Percentiles rank a stretch among this genome's conserved stretches.
These are phyloP conservation scores for Austroboletus novae-zelandiae DNA, from an alignment of 1,284 basidiomycete genomes.

Conservation along the genomic window DNA sequence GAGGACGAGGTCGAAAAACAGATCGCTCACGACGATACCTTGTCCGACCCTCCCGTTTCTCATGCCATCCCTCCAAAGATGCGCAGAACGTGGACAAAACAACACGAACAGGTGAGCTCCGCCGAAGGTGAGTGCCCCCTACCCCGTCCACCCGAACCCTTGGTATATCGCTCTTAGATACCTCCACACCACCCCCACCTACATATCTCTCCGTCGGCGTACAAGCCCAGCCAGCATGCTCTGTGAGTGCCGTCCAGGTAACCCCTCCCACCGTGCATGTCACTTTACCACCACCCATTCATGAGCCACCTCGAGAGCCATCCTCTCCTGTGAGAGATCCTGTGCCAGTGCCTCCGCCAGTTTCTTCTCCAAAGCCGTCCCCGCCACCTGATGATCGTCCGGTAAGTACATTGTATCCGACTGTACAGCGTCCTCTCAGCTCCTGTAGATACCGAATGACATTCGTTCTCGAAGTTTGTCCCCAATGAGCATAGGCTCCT, in stretches of 20 bases:
- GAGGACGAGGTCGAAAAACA: slow-evolving; percentile 37
- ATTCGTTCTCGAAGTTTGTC: slow-evolving; percentile 44
- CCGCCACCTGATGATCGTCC: slow-evolving; percentile 16
- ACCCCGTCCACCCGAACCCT: slow-evolving; percentile 22
- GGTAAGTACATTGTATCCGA: slow-evolving; percentile 17
- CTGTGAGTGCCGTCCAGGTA: slow-evolving; percentile 38
- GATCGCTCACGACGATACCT: slow-evolving; percentile 38
- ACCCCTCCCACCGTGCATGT: slow-evolving; percentile 24
- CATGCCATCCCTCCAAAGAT: slow-evolving; percentile 53
- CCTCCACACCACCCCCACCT: slow-evolving; percentile 16
- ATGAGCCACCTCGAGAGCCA: slow-evolving; percentile 2
- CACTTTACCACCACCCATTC: slow-evolving; percentile 3
- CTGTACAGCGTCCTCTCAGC: slow-evolving; percentile 21
- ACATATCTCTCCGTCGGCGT: slow-evolving; percentile 35
- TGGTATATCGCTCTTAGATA: slow-evolving; percentile 30
- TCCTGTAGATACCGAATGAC: slow-evolving; percentile 26
- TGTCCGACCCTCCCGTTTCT: slow-evolving; percentile 27
- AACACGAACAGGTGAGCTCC: slow-evolving; percentile 39
- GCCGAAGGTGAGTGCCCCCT: slow-evolving; percentile 35
- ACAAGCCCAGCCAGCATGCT: slow-evolving; percentile 32
- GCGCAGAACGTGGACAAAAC: slow-evolving; percentile 53
- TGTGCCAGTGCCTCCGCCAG: slow-evolving; percentile 6
- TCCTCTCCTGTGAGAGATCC: slow-evolving; percentile 12
- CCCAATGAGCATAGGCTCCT: slow-evolving; percentile 57
- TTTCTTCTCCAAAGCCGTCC: slow-evolving; percentile 13